These are phyloP conservation scores for Coemansia sp. DNA, from an alignment of 192 early-diverging fungal species.

Conservation along the genomic window DNA sequence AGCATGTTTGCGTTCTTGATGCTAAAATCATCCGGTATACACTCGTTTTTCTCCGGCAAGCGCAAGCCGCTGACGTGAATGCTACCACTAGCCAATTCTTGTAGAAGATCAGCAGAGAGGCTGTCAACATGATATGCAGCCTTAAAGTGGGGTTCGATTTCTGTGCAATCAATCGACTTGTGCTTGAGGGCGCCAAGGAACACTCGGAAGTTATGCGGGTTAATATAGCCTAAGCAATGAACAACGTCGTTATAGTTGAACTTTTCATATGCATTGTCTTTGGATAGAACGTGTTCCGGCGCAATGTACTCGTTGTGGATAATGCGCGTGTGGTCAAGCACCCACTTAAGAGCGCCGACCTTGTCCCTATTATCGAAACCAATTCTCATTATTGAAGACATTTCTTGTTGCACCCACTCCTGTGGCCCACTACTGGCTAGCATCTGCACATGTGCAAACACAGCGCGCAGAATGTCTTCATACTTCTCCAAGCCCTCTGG, in stretches of 20 bases:
- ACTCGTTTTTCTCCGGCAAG: constrained; percentile 9
- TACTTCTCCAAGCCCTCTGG: constrained; percentile 18
- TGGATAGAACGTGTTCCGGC: constrained; percentile 64
- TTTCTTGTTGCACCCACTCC: constrained; percentile 20
- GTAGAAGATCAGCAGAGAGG: background rate
- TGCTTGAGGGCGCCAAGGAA: constrained; percentile 37
- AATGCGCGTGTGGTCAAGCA: constrained; percentile 57
- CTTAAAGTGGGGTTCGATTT: constrained; percentile 74
- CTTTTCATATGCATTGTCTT: constrained; percentile 58
- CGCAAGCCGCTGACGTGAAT: background rate
- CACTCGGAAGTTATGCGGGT: constrained; percentile 57
- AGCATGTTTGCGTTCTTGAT: background rate
- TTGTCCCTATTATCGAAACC: constrained; percentile 65
- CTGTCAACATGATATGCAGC: constrained; percentile 64
- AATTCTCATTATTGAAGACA: constrained; percentile 33
- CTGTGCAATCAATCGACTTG: constrained; percentile 14
- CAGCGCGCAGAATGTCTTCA: constrained; percentile 18
- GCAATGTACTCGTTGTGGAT: constrained; percentile 68
- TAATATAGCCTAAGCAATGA: constrained; percentile 56
- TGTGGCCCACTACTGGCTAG: constrained; percentile 17
- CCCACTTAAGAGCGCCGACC: constrained; percentile 36
- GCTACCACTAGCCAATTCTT: constrained; percentile 58
- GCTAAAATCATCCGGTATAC: constrained; percentile 27
- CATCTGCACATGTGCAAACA: constrained; percentile 38
- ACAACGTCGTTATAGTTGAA: constrained; percentile 61